Conservation (phyloP, 768 basidiomycete genomes). For the Agaricus blazei region DNA sequence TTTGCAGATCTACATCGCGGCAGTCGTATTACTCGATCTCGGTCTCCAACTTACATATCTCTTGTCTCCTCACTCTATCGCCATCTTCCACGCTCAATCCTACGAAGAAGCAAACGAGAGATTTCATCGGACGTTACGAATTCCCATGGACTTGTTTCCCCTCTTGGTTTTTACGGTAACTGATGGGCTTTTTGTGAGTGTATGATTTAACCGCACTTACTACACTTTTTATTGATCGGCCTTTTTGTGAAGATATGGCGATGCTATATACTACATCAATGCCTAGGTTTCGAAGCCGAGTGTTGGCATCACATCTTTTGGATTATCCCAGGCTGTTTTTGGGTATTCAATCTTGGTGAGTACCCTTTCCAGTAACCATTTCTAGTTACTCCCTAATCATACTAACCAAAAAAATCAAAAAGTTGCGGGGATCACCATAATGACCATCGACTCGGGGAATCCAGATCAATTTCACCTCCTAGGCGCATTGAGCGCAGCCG, state of each 20-base stretch:
- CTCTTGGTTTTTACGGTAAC: not conserved
- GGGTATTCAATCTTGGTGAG: not conserved
- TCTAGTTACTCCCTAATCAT: too few species aligned
- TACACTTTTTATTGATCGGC: not conserved
- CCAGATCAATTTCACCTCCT: too few species aligned
- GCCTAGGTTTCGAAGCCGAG: not conserved
- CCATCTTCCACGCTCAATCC: not conserved
- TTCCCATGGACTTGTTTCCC: not conserved
- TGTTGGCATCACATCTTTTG: not conserved
- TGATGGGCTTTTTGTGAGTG: conserved; percentile 1
- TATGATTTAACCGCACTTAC: too few species aligned
- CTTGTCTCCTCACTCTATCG: not conserved
- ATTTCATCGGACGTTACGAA: not conserved
- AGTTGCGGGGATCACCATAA: too few species aligned
- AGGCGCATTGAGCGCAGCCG: too few species aligned
- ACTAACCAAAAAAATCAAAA: too few species aligned
- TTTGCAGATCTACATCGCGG: not conserved
- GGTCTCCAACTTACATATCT: not conserved
- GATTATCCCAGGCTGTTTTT: not conserved
- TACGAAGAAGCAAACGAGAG: not conserved
- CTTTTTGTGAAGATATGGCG: not conserved
- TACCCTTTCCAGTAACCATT: not conserved
- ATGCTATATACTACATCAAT: not conserved
- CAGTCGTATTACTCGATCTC: not conserved
- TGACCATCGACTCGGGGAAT: too few species aligned